A percentile compares a stretch with the other conserved stretches of the same genome.
Evolutionary conservation across 495 filamentous ascomycete species (phyloP).

Genomic region (Hypoxylon crocopeplum): DNA sequence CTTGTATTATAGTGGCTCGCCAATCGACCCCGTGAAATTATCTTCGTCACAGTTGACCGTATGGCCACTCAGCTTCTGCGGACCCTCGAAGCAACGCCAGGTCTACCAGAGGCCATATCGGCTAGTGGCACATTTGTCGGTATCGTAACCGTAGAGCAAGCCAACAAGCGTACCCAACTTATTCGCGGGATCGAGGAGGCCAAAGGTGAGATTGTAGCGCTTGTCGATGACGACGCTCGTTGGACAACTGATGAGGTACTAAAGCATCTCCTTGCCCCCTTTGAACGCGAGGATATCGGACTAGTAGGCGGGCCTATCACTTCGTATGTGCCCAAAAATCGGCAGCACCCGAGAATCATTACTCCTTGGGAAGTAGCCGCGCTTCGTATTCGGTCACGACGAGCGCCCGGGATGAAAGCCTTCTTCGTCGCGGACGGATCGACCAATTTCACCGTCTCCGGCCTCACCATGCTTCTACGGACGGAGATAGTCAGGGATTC

Average conservation of each 20-base stretch:
- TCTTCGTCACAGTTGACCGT: conserved; percentile 18
- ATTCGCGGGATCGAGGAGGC: conserved; percentile 23
- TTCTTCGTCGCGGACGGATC: conserved; percentile 30
- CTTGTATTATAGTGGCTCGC: no score
- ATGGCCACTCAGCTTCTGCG: neutral
- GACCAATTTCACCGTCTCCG: conserved; percentile 35
- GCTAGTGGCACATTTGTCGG: neutral
- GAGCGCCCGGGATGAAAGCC: conserved; percentile 15
- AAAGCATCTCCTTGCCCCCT: conserved; percentile 27
- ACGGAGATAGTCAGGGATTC: conserved; percentile 18
- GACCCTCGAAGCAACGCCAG: neutral
- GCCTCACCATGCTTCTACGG: conserved; percentile 33
- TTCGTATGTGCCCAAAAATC: conserved; percentile 19
- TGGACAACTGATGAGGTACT: conserved; percentile 11
- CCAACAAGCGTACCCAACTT: conserved; percentile 30
- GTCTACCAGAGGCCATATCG: neutral
- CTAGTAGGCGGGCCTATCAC: conserved; percentile 31
- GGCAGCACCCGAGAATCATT: conserved; percentile 16
- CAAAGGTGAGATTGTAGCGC: conserved; percentile 13
- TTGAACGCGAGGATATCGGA: conserved; percentile 17
- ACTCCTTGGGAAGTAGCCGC: conserved; percentile 31
- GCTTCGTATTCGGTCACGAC: conserved; percentile 23
- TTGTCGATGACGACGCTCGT: conserved; percentile 31
- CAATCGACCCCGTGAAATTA: conserved; percentile 11
- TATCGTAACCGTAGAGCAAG: conserved; percentile 3